A percentile compares a stretch with the other conserved stretches of the same genome.
These are phyloP conservation scores for Avena sativa DNA, from an alignment of 176 grass and related monocot genomes.

Conservation along the genomic window DNA sequence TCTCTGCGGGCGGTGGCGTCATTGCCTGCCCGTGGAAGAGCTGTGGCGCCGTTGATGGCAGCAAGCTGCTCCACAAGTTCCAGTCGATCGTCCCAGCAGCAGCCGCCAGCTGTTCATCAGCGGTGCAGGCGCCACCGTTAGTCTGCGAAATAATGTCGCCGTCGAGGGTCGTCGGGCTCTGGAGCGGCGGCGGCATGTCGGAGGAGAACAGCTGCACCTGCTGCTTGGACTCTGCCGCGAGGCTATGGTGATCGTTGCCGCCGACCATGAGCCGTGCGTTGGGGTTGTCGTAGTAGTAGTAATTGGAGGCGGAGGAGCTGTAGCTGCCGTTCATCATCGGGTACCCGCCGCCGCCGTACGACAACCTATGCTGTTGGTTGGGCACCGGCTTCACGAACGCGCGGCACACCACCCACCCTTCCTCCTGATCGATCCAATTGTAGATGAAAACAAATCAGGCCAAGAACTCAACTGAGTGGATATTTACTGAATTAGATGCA, in stretches of 20 bases:
- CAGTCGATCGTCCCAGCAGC: slow-evolving; percentile 43
- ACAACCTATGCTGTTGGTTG: slow-evolving; percentile 64
- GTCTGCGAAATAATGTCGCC: slow-evolving; percentile 18
- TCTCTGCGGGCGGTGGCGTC: slow-evolving; percentile 1
- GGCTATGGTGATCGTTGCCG: background rate
- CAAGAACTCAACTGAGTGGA: background rate
- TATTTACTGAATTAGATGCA: background rate
- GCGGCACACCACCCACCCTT: slow-evolving; percentile 98
- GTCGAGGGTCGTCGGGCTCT: slow-evolving; percentile 37
- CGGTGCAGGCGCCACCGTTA: background rate
- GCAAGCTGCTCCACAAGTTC: slow-evolving; percentile 59
- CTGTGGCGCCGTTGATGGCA: slow-evolving; percentile 53
- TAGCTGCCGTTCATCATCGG: slow-evolving; percentile 26
- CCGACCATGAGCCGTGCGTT: slow-evolving; percentile 28
- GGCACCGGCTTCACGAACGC: slow-evolving; percentile 80
- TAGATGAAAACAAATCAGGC: background rate
- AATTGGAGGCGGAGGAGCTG: background rate
- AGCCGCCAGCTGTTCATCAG: slow-evolving; percentile 21
- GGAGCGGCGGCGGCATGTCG: slow-evolving; percentile 51
- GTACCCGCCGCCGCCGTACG: slow-evolving; percentile 46
- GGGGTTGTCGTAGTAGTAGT: slow-evolving; percentile 43
- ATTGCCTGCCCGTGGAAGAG: slow-evolving; percentile 45
- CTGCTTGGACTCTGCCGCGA: slow-evolving; percentile 28
- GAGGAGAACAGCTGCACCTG: slow-evolving; percentile 46
- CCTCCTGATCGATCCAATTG: slow-evolving; percentile 55